These are phyloP conservation scores for Ceriops tagal DNA, from an alignment of 345 rosid species.

Conservation along the genomic window DNA sequence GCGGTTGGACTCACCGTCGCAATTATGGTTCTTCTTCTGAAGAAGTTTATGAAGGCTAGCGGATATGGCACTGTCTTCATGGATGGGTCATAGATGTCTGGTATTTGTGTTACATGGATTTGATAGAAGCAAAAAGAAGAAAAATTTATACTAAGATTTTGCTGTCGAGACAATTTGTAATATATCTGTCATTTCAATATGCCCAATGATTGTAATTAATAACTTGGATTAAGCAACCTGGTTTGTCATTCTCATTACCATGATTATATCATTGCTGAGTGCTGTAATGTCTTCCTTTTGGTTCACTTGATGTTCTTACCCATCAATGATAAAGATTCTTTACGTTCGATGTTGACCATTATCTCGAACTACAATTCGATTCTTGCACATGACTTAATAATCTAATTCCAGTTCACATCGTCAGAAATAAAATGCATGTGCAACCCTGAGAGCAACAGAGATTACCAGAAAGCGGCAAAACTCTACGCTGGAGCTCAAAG, in stretches of 20 bases:
- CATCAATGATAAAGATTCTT: neutral
- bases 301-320: neutral
- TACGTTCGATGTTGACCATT: neutral
- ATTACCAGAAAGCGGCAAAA: too few species aligned
- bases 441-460: too few species aligned
- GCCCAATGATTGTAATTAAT: slow-evolving; percentile 25
- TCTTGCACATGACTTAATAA: too few species aligned
- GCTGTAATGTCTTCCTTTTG: neutral
- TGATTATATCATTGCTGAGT: neutral
- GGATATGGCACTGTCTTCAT: slow-evolving; percentile 75
- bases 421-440: too few species aligned
- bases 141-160: slow-evolving; percentile 12
- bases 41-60: slow-evolving; percentile 77
- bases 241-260: slow-evolving; percentile 1
- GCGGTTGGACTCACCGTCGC: slow-evolving; percentile 84
- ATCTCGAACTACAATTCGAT: too few species aligned
- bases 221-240: slow-evolving; percentile 2
- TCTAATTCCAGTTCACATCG: too few species aligned
- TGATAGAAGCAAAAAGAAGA: neutral
- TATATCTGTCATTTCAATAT: neutral
- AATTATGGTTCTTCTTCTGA: slow-evolving; percentile 76
- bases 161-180: slow-evolving; percentile 6
- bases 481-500: too few species aligned
- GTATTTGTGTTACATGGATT: too few species aligned
- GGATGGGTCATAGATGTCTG: slow-evolving; percentile 55